Evolutionary conservation across 768 basidiomycete species (phyloP).

Genomic region (Serpula lacrymans): DNA sequence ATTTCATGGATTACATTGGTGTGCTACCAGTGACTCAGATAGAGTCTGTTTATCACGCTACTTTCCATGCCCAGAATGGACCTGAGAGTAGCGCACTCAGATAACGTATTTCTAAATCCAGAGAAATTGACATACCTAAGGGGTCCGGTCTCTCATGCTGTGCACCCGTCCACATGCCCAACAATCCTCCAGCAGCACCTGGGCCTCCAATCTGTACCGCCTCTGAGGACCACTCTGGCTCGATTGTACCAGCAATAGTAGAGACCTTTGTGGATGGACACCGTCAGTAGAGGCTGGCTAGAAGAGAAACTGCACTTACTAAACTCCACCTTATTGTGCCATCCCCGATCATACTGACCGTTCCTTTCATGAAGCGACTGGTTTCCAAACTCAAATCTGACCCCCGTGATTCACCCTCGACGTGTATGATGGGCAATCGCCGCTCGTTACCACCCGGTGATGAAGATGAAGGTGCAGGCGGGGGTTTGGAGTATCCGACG

Average conservation of each 20-base stretch:
- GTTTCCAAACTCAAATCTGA: slow-evolving; percentile 30
- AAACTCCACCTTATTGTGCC: slow-evolving; percentile 51
- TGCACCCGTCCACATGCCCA: slow-evolving; percentile 57
- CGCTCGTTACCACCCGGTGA: too few species aligned
- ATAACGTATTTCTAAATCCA: background rate
- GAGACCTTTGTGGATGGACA: slow-evolving; percentile 29
- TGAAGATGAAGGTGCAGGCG: slow-evolving; percentile 19
- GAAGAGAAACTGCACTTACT: slow-evolving; percentile 27
- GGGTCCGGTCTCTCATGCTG: slow-evolving; percentile 42
- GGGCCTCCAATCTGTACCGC: slow-evolving; percentile 55
- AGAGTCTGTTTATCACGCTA: too few species aligned
- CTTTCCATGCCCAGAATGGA: slow-evolving; percentile 45
- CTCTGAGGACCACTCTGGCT: slow-evolving; percentile 50
- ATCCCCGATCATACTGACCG: slow-evolving; percentile 45
- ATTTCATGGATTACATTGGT: too few species aligned
- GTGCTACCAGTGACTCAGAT: too few species aligned
- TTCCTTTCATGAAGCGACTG: slow-evolving; percentile 36
- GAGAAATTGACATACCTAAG: slow-evolving; percentile 30
- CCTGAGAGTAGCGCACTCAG: slow-evolving; percentile 19
- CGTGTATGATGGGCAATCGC: slow-evolving; percentile 53
- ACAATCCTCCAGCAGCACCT: slow-evolving; percentile 48
- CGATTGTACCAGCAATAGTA: slow-evolving; percentile 24
- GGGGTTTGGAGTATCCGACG: slow-evolving; percentile 30
- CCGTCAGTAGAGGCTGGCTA: slow-evolving; percentile 4
- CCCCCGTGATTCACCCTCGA: slow-evolving; percentile 44